Evolutionary conservation across 2,329 filamentous ascomycete genomes (phyloP), one percentile per base, ranked within the genome.

Genomic region (Gyromitra esculenta): DNA sequence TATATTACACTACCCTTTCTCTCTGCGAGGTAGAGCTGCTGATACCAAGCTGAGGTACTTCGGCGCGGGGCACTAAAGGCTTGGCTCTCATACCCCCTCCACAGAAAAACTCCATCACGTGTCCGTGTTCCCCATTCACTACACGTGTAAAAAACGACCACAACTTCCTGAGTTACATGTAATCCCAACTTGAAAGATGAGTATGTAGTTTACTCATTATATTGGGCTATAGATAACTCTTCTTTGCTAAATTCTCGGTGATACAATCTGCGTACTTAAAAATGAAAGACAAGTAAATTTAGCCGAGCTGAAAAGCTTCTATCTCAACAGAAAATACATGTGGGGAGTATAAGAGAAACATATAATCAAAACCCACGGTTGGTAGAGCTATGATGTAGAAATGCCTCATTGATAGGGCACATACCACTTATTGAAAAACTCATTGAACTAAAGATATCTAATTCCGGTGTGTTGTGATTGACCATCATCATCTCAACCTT

Each of bases 41-140:
- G 15, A 52, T 59, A 63, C n/a, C 31, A 41, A 39, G 37, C 18
- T 56, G 57, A 31, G 37, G 39, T 48, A 65, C 21, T 31, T 54
- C 15, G 15, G 35, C 9, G 3, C 11, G 6, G 63, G 71, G 45
- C 25, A 3, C 9, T 25, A 21, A 63, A 56, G 68, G 45, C 71
- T 74, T 74, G 71, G 71, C 71, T 25, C 6, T 21, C 9, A 25
- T 56, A 73, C 70, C 62, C 18, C 62, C 62, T 66, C 65, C 59
- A 35, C 18, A 54, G 21, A 54, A 54, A 9, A 2, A 18, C 1
- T 25, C 39, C 11, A 64, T 75, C 66, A 74, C 71, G 65, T 64
- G 59, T 31, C 41, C 35, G 9, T 37, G 15, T 15, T 43, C 18
- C 48, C 13, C 48, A 35, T 60, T 52, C 35, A 62, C 25, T 37